Evolutionary conservation across 345 rosid genomes (phyloP).

Genomic region (Lumnitzera racemosa): DNA sequence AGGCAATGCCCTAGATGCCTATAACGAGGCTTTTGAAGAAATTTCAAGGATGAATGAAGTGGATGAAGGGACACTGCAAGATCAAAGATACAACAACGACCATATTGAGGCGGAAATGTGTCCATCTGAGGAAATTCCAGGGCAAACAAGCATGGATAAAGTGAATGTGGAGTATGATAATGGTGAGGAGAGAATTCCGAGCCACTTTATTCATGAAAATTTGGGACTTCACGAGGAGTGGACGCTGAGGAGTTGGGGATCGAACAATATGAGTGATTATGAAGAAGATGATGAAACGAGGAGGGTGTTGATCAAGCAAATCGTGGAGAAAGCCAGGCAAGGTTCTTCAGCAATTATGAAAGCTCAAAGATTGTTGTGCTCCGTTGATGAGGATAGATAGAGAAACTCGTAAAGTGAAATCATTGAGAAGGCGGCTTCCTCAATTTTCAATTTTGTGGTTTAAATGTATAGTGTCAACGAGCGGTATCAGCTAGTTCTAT

Average conservation of each 20-base stretch:
- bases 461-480: too few relatives aligned
- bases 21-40: constrained; percentile 4
- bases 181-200: background rate
- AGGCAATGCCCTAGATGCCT: constrained; percentile 1
- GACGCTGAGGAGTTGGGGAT: constrained; percentile 5
- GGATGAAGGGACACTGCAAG: background rate
- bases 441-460: too few relatives aligned
- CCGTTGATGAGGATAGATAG: too few relatives aligned
- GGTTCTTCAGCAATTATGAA: too few relatives aligned
- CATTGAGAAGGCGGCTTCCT: too few relatives aligned
- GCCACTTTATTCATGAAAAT: background rate
- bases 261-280: background rate
- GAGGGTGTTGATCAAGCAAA: background rate
- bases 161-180: too few relatives aligned
- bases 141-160: background rate
- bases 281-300: too few relatives aligned
- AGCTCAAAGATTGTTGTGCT: too few relatives aligned
- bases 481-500: too few relatives aligned
- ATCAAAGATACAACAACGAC: background rate
- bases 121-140: background rate
- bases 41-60: background rate
- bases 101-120: background rate
- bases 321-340: background rate
- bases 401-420: too few relatives aligned
- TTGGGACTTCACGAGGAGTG: constrained; percentile 1